Evolutionary conservation across 2,329 filamentous ascomycete species (phyloP).

Genomic region (Alternaria gansuensis): DNA sequence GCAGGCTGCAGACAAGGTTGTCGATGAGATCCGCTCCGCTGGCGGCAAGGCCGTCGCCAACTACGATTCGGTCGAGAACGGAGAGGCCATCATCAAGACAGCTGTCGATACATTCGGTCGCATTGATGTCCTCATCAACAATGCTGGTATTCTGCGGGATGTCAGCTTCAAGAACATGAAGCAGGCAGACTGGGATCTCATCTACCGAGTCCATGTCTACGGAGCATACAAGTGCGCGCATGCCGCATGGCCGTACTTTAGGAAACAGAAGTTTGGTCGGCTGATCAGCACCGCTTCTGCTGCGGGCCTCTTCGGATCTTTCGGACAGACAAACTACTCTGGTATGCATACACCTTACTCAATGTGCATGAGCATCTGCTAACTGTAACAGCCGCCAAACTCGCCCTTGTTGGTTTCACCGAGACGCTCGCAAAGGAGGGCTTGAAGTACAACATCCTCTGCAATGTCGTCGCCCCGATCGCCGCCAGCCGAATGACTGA

Average conservation of each 20-base stretch:
- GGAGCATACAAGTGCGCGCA: slow-evolving; percentile 95
- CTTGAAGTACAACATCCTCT: slow-evolving; percentile 95
- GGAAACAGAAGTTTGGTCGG: slow-evolving; percentile 97
- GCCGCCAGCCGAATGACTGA: slow-evolving; percentile 95
- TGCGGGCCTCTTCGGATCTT: slow-evolving; percentile 92
- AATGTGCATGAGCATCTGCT: slow-evolving; percentile 31
- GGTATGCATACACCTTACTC: slow-evolving; percentile 54
- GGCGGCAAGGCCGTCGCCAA: slow-evolving; percentile 97
- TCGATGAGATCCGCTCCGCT: slow-evolving; percentile 82
- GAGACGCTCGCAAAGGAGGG: slow-evolving; percentile 98
- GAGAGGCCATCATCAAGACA: slow-evolving; percentile 92
- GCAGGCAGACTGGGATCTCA: slow-evolving; percentile 95
- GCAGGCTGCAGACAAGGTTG: slow-evolving; percentile 82
- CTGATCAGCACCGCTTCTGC: slow-evolving; percentile 98
- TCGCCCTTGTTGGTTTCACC: slow-evolving; percentile 94
- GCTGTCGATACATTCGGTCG: slow-evolving; percentile 83
- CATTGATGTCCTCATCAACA: slow-evolving; percentile 96
- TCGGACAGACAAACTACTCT: slow-evolving; percentile 96
- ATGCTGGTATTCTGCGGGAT: slow-evolving; percentile 93
- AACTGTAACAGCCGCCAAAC: slow-evolving; percentile 75
- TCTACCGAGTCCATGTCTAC: slow-evolving; percentile 90
- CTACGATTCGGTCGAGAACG: slow-evolving; percentile 93
- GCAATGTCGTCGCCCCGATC: slow-evolving; percentile 94
- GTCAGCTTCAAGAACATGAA: slow-evolving; percentile 99
- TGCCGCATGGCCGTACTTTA: slow-evolving; percentile 96